A percentile compares a stretch with the other conserved stretches of the same genome.
phyloP scores from a whole-genome alignment of 768 basidiomycete genomes.

The Rhodotorula toruloides region DNA sequence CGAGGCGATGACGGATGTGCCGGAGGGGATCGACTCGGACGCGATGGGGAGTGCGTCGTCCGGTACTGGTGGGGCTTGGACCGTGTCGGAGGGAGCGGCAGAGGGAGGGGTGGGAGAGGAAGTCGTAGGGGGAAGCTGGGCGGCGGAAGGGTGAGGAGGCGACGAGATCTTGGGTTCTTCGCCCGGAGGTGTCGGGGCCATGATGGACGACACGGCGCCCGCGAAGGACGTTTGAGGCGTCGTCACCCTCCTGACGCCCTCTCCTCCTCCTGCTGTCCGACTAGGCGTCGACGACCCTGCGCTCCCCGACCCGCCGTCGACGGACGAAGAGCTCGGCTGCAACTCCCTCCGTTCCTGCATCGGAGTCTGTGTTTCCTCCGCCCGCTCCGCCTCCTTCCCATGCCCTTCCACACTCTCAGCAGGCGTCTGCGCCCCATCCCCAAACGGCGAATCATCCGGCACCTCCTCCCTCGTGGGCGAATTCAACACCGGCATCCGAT shows the following conservation, averaged over 20 bases:
- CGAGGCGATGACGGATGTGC: slow-evolving; percentile 33
- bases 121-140: slow-evolving; percentile 25
- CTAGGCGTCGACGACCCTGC: background rate
- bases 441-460: slow-evolving; percentile 17
- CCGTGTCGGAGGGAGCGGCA: slow-evolving; percentile 23
- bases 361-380: background rate
- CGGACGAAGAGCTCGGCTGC: no score
- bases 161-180: background rate
- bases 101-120: slow-evolving; percentile 24
- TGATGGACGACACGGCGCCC: slow-evolving; percentile 19
- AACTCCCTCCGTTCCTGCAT: background rate
- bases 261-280: background rate
- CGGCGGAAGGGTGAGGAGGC: background rate
- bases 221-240: slow-evolving; percentile 25
- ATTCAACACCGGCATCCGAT: slow-evolving; percentile 30
- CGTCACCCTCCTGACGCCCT: background rate
- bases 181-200: slow-evolving; percentile 1
- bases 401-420: no score
- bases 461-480: slow-evolving; percentile 21
- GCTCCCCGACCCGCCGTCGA: background rate
- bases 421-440: background rate
- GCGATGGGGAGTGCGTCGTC: slow-evolving; percentile 21
- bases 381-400: background rate
- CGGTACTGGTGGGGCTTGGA: slow-evolving; percentile 30
- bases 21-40: slow-evolving; percentile 27